Evolutionary conservation across 2,329 filamentous ascomycete species (phyloP), one percentile per base, ranked within the genome.

Genomic region (Fusarium pseudoanthophilum): DNA sequence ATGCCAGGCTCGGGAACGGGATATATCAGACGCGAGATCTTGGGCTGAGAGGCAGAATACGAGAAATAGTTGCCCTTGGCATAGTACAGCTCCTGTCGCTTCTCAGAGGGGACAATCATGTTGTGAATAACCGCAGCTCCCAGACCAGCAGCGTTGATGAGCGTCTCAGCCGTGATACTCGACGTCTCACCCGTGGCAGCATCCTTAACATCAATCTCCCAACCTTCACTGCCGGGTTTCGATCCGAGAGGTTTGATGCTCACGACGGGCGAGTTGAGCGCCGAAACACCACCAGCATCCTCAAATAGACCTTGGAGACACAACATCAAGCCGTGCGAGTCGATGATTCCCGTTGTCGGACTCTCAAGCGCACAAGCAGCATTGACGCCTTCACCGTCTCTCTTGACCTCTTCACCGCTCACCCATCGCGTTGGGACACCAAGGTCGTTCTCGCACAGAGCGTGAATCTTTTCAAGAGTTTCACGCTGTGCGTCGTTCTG

Each of bases 31-130:
- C 92, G 93, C 4, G 83, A 85, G 16, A 95, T 90, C 36, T 78
- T 80, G 0, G 94, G 95, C 2, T 79, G 79, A 0, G 91, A 89
- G 3, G 90, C 85, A 0, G 87, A 83, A 84, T 98, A 98, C 36
- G 92, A 93, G 84, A 97, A 98, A 85, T 99, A 99, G 69, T 94
- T 95, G 2, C 96, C 96, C 84, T 99, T 99, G 67, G 95, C 95
- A 83, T 92, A 98, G 85, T 89, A 93, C 10, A 94, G 88, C 30
- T 82, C 88, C 43, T 85, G 84, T 57, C 90, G 90, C 10, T 87
- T 83, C 2, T 84, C 81, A 0, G 83, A 75, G 0, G 92, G 90
- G 0, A 94, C 86, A 42, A 98, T 89, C 88, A 95, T 92, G 84
- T 98, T 99, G 78, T 92, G 92, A 49, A 98, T 85, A 28, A 84